Percentiles rank a stretch among this genome's conserved stretches.
phyloP scores from a whole-genome alignment of 306 rosid genomes.

The Citrullus mucosospermus region DNA sequence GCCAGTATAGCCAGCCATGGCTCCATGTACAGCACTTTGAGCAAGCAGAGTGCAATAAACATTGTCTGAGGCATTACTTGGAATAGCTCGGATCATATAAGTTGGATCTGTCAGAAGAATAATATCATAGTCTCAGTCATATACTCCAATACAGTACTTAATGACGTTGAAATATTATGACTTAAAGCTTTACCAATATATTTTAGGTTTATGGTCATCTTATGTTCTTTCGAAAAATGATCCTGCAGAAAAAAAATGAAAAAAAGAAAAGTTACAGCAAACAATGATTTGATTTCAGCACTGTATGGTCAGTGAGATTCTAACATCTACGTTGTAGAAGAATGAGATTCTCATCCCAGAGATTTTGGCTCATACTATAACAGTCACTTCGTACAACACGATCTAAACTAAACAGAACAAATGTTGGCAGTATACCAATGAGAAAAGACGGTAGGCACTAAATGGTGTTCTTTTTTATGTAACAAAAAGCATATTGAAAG shows the following conservation, averaged over 20 bases:
- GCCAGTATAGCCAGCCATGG: constrained; percentile 97
- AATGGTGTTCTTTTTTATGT: not conserved
- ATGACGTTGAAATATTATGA: not conserved
- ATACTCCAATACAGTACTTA: not conserved
- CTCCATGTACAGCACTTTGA: constrained; percentile 93
- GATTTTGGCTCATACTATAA: not conserved
- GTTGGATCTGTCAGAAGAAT: constrained; percentile 63
- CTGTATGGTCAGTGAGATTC: not conserved
- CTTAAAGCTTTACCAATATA: constrained; percentile 55
- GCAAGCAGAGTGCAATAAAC: constrained; percentile 90
- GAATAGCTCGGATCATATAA: constrained; percentile 88
- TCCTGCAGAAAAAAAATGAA: constrained; percentile 39
- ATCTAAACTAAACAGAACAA: not conserved
- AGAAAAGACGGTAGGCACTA: constrained; percentile 2
- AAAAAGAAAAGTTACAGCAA: not conserved
- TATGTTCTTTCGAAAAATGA: constrained; percentile 41
- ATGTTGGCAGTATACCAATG: not conserved
- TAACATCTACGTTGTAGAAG: not conserved
- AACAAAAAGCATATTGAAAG: not conserved
- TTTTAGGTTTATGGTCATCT: constrained; percentile 56
- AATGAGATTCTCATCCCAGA: not conserved
- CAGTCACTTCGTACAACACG: not conserved
- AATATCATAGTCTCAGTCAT: not conserved
- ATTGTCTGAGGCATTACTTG: constrained; percentile 83
- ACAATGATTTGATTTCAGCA: not conserved